These are phyloP conservation scores for Verticillium alfalfae DNA, from an alignment of 2,329 filamentous ascomycete species.

Conservation along the genomic window DNA sequence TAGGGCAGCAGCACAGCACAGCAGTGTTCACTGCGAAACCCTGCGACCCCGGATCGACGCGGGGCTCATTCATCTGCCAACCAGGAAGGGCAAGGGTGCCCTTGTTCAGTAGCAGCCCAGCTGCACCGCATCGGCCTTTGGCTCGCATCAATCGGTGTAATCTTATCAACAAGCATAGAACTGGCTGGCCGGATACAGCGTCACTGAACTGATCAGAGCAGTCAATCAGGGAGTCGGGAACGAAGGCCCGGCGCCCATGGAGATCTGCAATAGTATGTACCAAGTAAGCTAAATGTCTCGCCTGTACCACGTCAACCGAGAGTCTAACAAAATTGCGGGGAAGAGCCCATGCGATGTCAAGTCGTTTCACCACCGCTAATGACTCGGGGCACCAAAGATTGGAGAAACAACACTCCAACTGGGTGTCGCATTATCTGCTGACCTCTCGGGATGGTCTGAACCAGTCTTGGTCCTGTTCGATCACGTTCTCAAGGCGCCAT, in stretches of 20 bases:
- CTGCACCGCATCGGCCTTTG: not conserved
- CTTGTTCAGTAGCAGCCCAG: not conserved
- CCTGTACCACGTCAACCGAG: not conserved
- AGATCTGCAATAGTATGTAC: not conserved
- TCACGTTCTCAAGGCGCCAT: not conserved
- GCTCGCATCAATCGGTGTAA: not conserved
- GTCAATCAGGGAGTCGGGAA: not conserved
- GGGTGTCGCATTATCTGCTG: not conserved
- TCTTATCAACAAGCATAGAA: not conserved
- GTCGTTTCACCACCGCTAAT: not conserved
- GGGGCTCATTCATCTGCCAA: not conserved
- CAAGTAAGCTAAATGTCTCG: not conserved
- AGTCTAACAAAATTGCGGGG: not conserved
- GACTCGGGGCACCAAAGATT: not conserved
- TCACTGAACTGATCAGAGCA: not conserved
- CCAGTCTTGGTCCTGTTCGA: not conserved
- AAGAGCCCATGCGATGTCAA: not conserved
- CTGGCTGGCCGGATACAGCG: not conserved
- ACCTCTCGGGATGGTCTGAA: not conserved
- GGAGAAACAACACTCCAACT: not conserved
- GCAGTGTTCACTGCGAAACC: not conserved
- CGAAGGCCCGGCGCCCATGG: conserved; percentile 7
- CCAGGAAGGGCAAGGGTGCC: not conserved
- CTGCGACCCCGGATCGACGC: not conserved
- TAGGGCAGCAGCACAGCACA: not conserved